Evolutionary conservation across 2,329 filamentous ascomycete species (phyloP).

Genomic region (Teratosphaeria nubilosa): DNA sequence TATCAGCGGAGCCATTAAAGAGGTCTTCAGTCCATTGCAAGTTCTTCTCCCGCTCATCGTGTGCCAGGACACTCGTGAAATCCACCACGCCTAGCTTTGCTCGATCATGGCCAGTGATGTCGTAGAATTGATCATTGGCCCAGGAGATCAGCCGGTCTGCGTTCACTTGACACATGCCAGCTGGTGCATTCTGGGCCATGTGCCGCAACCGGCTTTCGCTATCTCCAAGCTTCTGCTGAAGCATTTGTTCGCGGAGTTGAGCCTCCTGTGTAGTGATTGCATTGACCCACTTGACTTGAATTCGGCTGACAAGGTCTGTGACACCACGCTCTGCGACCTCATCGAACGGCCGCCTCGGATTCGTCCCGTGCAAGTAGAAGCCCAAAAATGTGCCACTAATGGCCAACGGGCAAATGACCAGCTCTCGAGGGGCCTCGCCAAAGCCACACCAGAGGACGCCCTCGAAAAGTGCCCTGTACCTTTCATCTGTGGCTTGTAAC

Average conservation of each 20-base stretch:
- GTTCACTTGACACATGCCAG: slow-evolving; percentile 24
- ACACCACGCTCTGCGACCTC: slow-evolving; percentile 5
- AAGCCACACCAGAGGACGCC: slow-evolving; percentile 14
- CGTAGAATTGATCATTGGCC: slow-evolving; percentile 27
- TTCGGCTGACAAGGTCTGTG: slow-evolving; percentile 6
- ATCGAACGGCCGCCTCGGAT: slow-evolving; percentile 15
- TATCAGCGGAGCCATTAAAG: slow-evolving; percentile 2
- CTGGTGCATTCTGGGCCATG: slow-evolving; percentile 30
- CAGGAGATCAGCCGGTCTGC: slow-evolving; percentile 27
- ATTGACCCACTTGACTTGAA: slow-evolving; percentile 11
- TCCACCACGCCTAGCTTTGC: slow-evolving; percentile 5
- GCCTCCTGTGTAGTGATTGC: slow-evolving; percentile 8
- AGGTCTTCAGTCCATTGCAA: slow-evolving; percentile 3
- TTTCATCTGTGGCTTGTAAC: not conserved
- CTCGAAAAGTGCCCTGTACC: slow-evolving; percentile 5
- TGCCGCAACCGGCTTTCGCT: slow-evolving; percentile 28
- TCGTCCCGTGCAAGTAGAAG: slow-evolving; percentile 15
- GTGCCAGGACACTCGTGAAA: slow-evolving; percentile 2
- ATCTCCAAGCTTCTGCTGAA: slow-evolving; percentile 9
- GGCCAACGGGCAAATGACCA: slow-evolving; percentile 8
- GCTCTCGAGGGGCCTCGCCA: slow-evolving; percentile 8
- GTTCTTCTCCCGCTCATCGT: slow-evolving; percentile 2
- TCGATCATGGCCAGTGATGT: slow-evolving; percentile 13
- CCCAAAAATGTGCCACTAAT: slow-evolving; percentile 9
- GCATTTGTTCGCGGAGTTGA: slow-evolving; percentile 3